Evolutionary conservation across 371 early-diverging fungal species (phyloP), one percentile per base, ranked within the genome.

Genomic region (Paraphysoderma sedebokerense): DNA sequence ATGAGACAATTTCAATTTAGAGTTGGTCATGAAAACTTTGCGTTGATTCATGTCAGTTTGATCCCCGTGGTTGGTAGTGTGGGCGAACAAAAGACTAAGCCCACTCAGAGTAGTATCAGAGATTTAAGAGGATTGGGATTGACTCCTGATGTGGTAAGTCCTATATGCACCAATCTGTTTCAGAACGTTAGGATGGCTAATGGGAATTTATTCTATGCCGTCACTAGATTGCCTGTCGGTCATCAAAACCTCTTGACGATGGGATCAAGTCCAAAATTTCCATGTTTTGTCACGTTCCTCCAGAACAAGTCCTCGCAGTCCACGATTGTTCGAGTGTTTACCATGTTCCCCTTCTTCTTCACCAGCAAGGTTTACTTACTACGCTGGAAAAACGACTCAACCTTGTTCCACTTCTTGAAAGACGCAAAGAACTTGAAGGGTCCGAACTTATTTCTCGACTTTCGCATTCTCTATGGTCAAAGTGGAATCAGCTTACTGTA

Each of bases 31-130:
- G 90, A 90, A 35, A 95, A 97, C 76, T 97, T 97, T 60, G 83
- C 84, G 50, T 62, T 96, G 56, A 89, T 98, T 53, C 93, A 93
- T 58, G 98, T 98, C 13, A 97, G 98, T 19, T 74, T 98, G 46
- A 81, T 98, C 2, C 96, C 98, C 38, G 84, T 96, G 5, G 87
- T 99, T 26, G 98, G 98, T 22, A 79, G 86, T 3, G 95, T 93
- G 26, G 92, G 90, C 46, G 98, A 98, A 61, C 96, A 97, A 65
- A 98, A 99, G 79, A 98, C 98, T 30, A 98, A 98, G 77, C 97
- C 96, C 45, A 95, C 98, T 7, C 98, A 98, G 66, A 80, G 85
- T 39, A 86, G 89, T 38, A 80, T 96, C 37, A 82, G 93, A 50
- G 93, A 96, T 55, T 72, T 96, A 38, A 81, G 96, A 57, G 92